Evolutionary conservation across 2,329 filamentous ascomycete species (phyloP).

Genomic region (Aphanoascus verrucosus): DNA sequence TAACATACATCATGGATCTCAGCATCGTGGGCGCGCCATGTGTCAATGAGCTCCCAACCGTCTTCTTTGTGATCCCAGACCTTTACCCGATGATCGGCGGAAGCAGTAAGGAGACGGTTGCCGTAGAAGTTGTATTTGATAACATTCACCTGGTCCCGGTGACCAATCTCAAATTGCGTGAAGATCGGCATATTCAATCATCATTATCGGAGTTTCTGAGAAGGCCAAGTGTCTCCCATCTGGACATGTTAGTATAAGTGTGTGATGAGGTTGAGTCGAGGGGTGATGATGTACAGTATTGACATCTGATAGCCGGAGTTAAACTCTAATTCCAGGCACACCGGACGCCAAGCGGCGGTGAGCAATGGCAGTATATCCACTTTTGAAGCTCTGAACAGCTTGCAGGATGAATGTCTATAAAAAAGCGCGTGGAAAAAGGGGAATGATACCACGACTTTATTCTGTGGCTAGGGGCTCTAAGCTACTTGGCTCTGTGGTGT

Average conservation of each 20-base stretch:
- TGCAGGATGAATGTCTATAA: neutral
- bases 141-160: slow-evolving; percentile 61
- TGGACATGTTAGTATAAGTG: neutral
- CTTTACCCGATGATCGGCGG: slow-evolving; percentile 83
- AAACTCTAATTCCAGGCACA: neutral
- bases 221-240: neutral
- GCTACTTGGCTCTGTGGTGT: neutral
- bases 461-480: neutral
- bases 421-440: neutral
- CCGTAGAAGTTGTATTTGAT: slow-evolving; percentile 88
- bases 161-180: slow-evolving; percentile 37
- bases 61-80: slow-evolving; percentile 73
- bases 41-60: slow-evolving; percentile 70
- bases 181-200: slow-evolving; percentile 27
- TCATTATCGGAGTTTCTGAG: neutral
- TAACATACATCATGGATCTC: slow-evolving; percentile 69
- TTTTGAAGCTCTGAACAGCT: slow-evolving; percentile 5
- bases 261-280: neutral
- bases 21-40: slow-evolving; percentile 79
- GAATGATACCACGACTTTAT: neutral
- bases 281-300: neutral
- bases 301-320: neutral
- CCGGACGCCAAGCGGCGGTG: slow-evolving; percentile 2
- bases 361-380: slow-evolving; percentile 2
- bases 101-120: slow-evolving; percentile 80